Percentiles rank a stretch among this genome's conserved stretches.
Conservation (phyloP, 2,329 filamentous ascomycete genomes). For the Fusarium temperatum region DNA sequence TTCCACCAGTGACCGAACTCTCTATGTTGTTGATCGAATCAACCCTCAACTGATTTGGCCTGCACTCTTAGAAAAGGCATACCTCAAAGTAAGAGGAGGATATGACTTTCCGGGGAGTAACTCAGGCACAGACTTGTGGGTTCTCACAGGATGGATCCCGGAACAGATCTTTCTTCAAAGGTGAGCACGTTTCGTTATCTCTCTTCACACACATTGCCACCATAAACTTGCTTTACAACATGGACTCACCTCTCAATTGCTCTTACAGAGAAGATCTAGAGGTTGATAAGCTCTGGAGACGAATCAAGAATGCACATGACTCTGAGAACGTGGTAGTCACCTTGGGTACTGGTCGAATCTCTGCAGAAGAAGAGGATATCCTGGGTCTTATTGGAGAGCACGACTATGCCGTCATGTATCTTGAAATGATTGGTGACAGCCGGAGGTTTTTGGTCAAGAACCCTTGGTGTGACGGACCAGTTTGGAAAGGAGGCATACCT, state of each 20-base stretch:
- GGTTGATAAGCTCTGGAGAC: constrained; percentile 78
- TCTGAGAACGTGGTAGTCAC: constrained; percentile 87
- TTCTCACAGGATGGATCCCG: constrained; percentile 94
- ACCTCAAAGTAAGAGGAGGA: constrained; percentile 91
- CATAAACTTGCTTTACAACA: not conserved
- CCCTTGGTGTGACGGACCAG: constrained; percentile 87
- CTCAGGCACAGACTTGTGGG: constrained; percentile 92
- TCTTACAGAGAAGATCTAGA: constrained; percentile 76
- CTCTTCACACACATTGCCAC: not conserved
- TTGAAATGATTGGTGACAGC: constrained; percentile 69
- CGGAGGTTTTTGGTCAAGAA: constrained; percentile 89
- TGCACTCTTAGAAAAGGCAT: constrained; percentile 93
- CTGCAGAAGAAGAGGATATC: constrained; percentile 77
- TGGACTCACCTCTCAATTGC: constrained; percentile 7
- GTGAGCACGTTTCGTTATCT: constrained; percentile 47
- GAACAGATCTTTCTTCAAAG: constrained; percentile 92
- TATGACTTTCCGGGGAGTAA: constrained; percentile 99
- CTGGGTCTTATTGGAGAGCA: constrained; percentile 89
- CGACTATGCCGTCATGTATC: constrained; percentile 89
- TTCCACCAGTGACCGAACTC: constrained; percentile 76
- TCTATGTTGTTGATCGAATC: constrained; percentile 88
- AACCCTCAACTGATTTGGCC: constrained; percentile 90
- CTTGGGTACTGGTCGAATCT: constrained; percentile 86
- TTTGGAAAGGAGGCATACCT: constrained; percentile 65
- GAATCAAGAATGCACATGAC: constrained; percentile 77